A percentile compares a stretch with the other conserved stretches of the same genome.
phyloP scores from a whole-genome alignment of 257 asterid genomes.

The Solanum sparsipilum region DNA sequence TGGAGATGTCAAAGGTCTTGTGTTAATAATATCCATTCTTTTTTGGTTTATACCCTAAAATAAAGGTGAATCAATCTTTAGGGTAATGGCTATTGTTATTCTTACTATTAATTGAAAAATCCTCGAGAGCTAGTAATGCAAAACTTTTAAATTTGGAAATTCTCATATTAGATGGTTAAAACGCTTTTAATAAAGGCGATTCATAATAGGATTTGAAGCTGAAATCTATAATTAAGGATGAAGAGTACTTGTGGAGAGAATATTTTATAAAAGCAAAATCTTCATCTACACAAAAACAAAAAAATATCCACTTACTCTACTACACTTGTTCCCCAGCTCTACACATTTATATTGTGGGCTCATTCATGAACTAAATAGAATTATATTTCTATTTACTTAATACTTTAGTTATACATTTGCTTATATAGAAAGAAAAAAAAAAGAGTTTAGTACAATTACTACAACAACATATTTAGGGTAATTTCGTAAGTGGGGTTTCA shows the following conservation, averaged over 20 bases:
- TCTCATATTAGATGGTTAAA: not conserved
- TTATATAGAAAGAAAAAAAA: not conserved
- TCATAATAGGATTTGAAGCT: not conserved
- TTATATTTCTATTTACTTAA: not conserved
- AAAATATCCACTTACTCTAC: not conserved
- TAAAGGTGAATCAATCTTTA: conserved; percentile 1
- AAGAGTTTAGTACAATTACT: not conserved
- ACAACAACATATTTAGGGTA: not conserved
- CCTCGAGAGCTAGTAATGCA: not conserved
- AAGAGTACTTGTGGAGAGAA: not conserved
- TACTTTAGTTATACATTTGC: not conserved
- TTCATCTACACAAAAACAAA: not conserved
- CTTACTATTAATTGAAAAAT: not conserved
- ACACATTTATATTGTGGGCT: not conserved
- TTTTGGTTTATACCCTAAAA: not conserved
- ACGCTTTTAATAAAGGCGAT: not conserved
- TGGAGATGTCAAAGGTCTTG: not conserved
- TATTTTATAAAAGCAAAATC: not conserved
- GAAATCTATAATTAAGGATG: not conserved
- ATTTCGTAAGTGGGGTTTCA: not conserved
- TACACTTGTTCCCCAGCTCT: not conserved
- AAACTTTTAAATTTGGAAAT: not conserved
- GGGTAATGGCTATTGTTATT: not conserved
- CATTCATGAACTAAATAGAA: not conserved
- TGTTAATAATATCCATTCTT: not conserved